These are phyloP conservation scores for Mycena galopus DNA, from an alignment of 768 basidiomycete species.

Conservation along the genomic window DNA sequence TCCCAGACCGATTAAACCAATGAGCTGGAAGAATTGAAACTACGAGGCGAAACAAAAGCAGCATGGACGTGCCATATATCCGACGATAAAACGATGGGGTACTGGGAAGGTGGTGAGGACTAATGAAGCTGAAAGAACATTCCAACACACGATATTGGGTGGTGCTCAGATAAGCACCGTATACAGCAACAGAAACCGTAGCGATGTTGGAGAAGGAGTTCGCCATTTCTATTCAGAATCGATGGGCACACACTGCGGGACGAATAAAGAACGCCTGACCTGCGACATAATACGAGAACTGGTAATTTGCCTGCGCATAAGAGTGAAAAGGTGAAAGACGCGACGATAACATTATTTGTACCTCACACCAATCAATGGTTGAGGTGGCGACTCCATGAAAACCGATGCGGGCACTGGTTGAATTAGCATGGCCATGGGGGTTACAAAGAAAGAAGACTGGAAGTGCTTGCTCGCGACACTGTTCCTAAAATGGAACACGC, in stretches of 20 bases:
- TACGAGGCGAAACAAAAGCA: not conserved
- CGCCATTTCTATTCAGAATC: conserved; percentile 65
- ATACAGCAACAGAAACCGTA: conserved; percentile 65
- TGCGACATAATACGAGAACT: conserved; percentile 82
- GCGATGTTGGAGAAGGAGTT: conserved; percentile 82
- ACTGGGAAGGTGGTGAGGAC: conserved; percentile 47
- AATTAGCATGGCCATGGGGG: conserved; percentile 53
- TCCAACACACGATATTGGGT: conserved; percentile 14
- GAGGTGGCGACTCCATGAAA: conserved; percentile 77
- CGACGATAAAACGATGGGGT: conserved; percentile 57
- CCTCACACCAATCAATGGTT: conserved; percentile 84
- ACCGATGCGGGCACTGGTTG: conserved; percentile 53
- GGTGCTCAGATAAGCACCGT: conserved; percentile 52
- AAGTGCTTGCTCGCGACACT: not conserved
- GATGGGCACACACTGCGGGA: not conserved
- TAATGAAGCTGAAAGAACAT: not conserved
- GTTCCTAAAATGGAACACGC: not conserved
- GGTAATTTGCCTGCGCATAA: conserved; percentile 73
- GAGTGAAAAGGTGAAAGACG: not conserved
- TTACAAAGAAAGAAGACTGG: not conserved
- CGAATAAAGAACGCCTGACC: not conserved
- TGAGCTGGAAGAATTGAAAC: conserved; percentile 61
- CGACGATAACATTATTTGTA: conserved; percentile 14
- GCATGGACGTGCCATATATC: conserved; percentile 53
- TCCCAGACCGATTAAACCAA: conserved; percentile 79